Evolutionary conservation across 768 basidiomycete species (phyloP), one percentile per base, ranked within the genome.

Genomic region (Chalciporus pseudorubinellus): DNA sequence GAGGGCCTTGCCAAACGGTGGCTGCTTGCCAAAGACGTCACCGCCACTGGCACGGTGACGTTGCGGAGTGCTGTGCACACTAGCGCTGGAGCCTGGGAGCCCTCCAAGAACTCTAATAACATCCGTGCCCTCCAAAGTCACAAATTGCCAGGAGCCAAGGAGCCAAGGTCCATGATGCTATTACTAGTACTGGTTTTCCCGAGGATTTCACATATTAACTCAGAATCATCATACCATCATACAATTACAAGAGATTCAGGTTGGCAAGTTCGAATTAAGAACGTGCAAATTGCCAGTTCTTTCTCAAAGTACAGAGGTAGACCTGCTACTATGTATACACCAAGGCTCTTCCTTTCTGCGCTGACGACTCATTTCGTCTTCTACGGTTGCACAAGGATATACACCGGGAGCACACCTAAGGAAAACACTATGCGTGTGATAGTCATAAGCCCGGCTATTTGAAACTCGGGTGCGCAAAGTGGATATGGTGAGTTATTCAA

Each of bases 371-470:
- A 29, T 19, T 46, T 51, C 34, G 49, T 47, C 53, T 46, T 50
- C 55, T 60, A 62, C 58, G 58, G 46, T 61, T 60, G 50, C 54
- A 19, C 57, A 24, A 46, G 52, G 48, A 26, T 29, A 54, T 44
- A 40, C 43, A 61, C 59, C 51, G 46, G 39, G 59, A 45, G 54
- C 54, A 61, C 59, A 62, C 51, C 60, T 34, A 55, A 50, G 44
- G 28, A 39, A 22, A 53, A 58, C 62, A 64, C 63, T 53, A 48
- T 64, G 57, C 63, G 62, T 64, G 63, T 52, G 50, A 64, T 64
- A 64, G 63, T 64, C 62, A 64, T 36, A 46, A 52, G 58, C 40
- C 60, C 53, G 63, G 62, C 62, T 64, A 65, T 48, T n/a, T 39
- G 24, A 49, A 52, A 44, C 57, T 59, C 33, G 53, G 55, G 53